Conservation (phyloP, 78 protist species). For the Dictyostelium intermedium region DNA sequence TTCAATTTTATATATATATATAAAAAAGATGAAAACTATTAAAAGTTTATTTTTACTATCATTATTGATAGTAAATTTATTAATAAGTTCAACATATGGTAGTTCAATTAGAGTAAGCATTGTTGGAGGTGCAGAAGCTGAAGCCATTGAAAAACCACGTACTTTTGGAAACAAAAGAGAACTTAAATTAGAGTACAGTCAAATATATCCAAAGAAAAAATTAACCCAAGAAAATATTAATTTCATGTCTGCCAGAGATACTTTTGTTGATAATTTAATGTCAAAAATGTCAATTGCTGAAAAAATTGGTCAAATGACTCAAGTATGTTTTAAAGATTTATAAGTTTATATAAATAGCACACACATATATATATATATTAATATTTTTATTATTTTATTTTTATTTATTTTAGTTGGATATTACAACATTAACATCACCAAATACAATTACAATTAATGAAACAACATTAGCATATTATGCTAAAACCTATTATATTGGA, state of each 20-base stretch:
- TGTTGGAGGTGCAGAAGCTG: background rate
- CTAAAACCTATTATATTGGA: slow-evolving; percentile 49
- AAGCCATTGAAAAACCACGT: background rate
- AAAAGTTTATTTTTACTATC: background rate
- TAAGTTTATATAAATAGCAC: too few relatives aligned
- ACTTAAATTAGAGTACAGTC: background rate
- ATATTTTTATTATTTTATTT: background rate
- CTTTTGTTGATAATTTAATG: slow-evolving; percentile 39
- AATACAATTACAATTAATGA: slow-evolving; percentile 13
- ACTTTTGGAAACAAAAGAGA: background rate
- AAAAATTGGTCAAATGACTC: slow-evolving; percentile 85
- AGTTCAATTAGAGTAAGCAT: slow-evolving; percentile 2
- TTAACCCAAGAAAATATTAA: background rate
- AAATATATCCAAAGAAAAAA: background rate
- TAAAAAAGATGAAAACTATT: background rate
- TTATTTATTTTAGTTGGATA: slow-evolving; percentile 47
- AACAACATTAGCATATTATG: slow-evolving; percentile 15
- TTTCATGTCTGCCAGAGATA: slow-evolving; percentile 21
- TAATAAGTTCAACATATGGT: background rate
- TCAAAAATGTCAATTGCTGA: slow-evolving; percentile 56
- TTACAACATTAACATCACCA: slow-evolving; percentile 39
- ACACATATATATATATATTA: background rate
- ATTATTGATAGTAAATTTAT: slow-evolving; percentile 16
- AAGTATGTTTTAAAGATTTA: slow-evolving; percentile 65
- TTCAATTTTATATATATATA: background rate